A percentile compares a stretch with the other conserved stretches of the same genome.
Evolutionary conservation across 106 monocot species (phyloP).

Genomic region (Posidonia australis): DNA sequence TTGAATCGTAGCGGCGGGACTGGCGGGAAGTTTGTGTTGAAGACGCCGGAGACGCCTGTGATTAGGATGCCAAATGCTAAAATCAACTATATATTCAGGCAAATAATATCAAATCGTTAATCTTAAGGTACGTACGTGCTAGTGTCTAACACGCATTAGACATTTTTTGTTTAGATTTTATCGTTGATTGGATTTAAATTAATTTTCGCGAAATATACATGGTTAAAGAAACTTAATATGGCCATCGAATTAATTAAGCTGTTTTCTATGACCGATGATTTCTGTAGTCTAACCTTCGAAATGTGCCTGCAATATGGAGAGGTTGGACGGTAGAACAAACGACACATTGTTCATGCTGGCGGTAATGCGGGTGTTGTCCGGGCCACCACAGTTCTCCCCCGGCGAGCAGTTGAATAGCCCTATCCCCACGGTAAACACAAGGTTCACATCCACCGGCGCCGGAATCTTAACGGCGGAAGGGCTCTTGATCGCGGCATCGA

Average conservation of each 20-base stretch:
- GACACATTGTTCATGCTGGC: constrained; percentile 60
- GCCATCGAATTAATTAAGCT: too few species aligned
- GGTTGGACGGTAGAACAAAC: constrained; percentile 23
- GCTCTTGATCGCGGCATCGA: constrained; percentile 15
- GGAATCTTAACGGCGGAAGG: constrained; percentile 10
- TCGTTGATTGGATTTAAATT: too few species aligned
- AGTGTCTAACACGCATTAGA: too few species aligned
- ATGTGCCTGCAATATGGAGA: constrained; percentile 14
- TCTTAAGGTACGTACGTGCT: too few species aligned
- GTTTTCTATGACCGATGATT: too few species aligned
- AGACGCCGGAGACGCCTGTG: constrained; percentile 30
- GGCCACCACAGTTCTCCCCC: constrained; percentile 22
- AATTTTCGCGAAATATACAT: too few species aligned
- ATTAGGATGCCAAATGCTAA: not conserved
- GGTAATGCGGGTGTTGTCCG: constrained; percentile 23
- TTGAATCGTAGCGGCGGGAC: constrained; percentile 36
- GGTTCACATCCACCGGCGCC: constrained; percentile 19
- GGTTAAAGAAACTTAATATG: too few species aligned
- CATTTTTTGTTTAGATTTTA: too few species aligned
- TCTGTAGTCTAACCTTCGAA: not conserved
- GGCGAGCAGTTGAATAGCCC: constrained; percentile 29
- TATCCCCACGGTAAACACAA: constrained; percentile 42
- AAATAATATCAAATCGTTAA: too few species aligned
- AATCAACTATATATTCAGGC: too few species aligned
- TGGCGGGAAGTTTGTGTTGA: constrained; percentile 40